A percentile compares a stretch with the other conserved stretches of the same genome.
These are phyloP conservation scores for Candida khao-thaluensis DNA, from an alignment of 805 yeast species.

Conservation along the genomic window DNA sequence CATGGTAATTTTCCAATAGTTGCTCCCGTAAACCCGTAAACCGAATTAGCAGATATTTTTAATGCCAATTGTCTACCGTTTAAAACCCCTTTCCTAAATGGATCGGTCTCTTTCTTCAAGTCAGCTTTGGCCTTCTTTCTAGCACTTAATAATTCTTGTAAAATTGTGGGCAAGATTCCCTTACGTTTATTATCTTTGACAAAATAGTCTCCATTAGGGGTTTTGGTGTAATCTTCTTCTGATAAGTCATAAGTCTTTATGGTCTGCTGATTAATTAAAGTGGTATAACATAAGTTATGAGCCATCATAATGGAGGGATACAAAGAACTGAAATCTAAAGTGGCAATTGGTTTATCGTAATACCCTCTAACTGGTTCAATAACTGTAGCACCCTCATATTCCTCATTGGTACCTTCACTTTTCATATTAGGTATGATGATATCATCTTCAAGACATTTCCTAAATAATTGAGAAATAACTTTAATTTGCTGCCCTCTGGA, in stretches of 20 bases:
- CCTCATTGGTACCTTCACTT: conserved; percentile 79
- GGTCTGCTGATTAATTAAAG: conserved; percentile 68
- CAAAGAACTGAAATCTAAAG: conserved; percentile 94
- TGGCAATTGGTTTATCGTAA: conserved; percentile 95
- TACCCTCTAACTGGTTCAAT: conserved; percentile 96
- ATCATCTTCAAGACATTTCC: conserved; percentile 86
- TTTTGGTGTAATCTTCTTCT: conserved; percentile 74
- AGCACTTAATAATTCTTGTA: conserved; percentile 84
- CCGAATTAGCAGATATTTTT: conserved; percentile 96
- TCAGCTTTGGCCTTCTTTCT: conserved; percentile 92
- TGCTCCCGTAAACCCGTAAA: conserved; percentile 98
- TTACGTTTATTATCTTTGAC: conserved; percentile 67
- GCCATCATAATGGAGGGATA: conserved; percentile 99
- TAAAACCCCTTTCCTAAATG: conserved; percentile 87
- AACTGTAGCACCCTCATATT: conserved; percentile 98
- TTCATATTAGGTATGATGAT: conserved; percentile 89
- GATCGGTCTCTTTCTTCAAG: conserved; percentile 88
- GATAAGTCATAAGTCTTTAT: conserved; percentile 62
- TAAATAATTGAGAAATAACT: conserved; percentile 90
- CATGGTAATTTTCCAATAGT: conserved; percentile 97
- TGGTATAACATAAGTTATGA: conserved; percentile 93
- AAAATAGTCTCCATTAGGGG: conserved; percentile 93
- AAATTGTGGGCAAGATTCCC: conserved; percentile 89
- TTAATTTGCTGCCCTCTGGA: conserved; percentile 97
- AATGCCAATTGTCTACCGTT: conserved; percentile 97